Percentiles rank a stretch among this genome's conserved stretches.
phyloP scores from a whole-genome alignment of 1,284 basidiomycete species.

The Rhodotorula sp. region DNA sequence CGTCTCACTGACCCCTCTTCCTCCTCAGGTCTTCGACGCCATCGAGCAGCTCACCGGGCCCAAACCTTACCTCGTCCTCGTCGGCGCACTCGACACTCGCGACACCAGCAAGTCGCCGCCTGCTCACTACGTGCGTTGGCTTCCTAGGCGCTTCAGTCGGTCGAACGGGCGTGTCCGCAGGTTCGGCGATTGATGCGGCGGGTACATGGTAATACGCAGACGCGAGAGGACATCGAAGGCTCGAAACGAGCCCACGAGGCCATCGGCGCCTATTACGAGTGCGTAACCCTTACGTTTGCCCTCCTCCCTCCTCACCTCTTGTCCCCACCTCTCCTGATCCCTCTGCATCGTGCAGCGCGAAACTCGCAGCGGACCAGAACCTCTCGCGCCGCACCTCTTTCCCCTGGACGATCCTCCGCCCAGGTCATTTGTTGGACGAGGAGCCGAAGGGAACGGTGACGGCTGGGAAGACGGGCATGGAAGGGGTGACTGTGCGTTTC shows the following conservation, averaged over 20 bases:
- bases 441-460: conserved; percentile 58
- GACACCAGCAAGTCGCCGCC: conserved; percentile 55
- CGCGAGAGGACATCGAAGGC: conserved; percentile 54
- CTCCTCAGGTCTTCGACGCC: conserved; percentile 58
- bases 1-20: background rate
- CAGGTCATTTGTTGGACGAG: conserved; percentile 60
- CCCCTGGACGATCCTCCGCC: conserved; percentile 69
- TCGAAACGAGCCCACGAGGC: conserved; percentile 55
- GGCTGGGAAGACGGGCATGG: conserved; percentile 57
- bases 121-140: conserved; percentile 58
- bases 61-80: conserved; percentile 61
- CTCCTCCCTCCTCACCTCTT: background rate
- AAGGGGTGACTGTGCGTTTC: conserved; percentile 19
- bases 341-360: conserved; percentile 54
- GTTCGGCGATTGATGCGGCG: background rate
- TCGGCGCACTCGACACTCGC: conserved; percentile 66
- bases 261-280: conserved; percentile 45
- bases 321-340: background rate
- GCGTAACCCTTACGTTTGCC: background rate
- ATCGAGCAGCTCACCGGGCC: conserved; percentile 56
- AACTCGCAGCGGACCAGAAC: conserved; percentile 69
- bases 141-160: background rate
- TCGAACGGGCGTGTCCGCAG: no score
- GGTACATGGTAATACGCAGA: conserved; percentile 47
- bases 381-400: conserved; percentile 61